phyloP scores from a whole-genome alignment of 805 yeast genomes.

The Candida succiphila region DNA sequence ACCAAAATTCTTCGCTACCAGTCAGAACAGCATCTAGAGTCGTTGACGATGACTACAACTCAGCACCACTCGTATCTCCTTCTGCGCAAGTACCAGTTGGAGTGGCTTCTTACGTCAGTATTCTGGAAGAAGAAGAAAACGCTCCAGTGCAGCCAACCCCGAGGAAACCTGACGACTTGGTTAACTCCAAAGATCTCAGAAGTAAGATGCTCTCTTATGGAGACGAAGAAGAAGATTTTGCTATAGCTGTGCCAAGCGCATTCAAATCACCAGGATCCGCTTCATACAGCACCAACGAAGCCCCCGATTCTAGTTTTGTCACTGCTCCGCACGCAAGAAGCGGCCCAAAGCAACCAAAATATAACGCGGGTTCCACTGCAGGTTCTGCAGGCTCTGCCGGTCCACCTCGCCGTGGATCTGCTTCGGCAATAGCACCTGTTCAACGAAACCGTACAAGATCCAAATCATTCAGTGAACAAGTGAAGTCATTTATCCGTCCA shows the following conservation, averaged over 20 bases:
- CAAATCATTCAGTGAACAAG: constrained; percentile 33
- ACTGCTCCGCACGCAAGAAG: too few species aligned
- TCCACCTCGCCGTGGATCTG: constrained; percentile 1
- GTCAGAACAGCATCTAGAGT: constrained; percentile 18
- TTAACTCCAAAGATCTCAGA: background rate
- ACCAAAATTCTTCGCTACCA: constrained; percentile 23
- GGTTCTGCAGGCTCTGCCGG: background rate
- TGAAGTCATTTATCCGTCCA: constrained; percentile 24
- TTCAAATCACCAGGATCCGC: constrained; percentile 10
- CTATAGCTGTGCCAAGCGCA: background rate
- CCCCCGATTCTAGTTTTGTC: too few species aligned
- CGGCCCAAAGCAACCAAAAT: background rate
- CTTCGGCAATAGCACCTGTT: background rate
- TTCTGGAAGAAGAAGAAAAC: constrained; percentile 5
- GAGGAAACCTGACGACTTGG: background rate
- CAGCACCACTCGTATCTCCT: too few species aligned
- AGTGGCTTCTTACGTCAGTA: constrained; percentile 1
- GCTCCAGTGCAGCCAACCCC: too few species aligned
- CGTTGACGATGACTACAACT: background rate
- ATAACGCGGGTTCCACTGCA: background rate
- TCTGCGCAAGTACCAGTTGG: background rate
- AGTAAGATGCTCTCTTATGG: background rate
- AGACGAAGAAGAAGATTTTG: background rate
- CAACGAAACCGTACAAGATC: constrained; percentile 16
- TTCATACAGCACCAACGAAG: too few species aligned